These are phyloP conservation scores for Neopestalotiopsis sp. DNA, from an alignment of 2,329 filamentous ascomycete species.

Conservation along the genomic window DNA sequence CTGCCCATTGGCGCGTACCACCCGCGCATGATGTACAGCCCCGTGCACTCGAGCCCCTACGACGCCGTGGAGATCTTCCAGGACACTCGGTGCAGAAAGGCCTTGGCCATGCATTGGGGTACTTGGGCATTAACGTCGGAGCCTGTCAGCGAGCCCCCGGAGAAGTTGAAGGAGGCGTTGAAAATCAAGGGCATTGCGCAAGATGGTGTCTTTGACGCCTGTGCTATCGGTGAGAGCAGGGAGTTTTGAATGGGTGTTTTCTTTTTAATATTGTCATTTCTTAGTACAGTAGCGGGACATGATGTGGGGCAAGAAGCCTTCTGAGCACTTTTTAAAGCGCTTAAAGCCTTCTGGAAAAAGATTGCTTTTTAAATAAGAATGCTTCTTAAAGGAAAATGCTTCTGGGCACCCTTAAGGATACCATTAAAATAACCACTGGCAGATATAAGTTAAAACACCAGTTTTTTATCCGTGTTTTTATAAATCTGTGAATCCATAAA, in stretches of 20 bases:
- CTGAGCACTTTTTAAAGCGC: too few species aligned
- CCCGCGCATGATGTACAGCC: constrained; percentile 73
- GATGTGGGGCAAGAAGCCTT: too few species aligned
- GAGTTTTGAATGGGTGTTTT: constrained; percentile 61
- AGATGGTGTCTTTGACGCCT: constrained; percentile 78
- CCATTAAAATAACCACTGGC: too few species aligned
- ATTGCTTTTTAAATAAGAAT: too few species aligned
- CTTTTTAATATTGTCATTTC: background rate
- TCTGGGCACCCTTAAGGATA: too few species aligned
- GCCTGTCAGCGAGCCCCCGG: constrained; percentile 82
- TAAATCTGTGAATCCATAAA: too few species aligned
- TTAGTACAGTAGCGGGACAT: too few species aligned
- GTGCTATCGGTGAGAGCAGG: constrained; percentile 81
- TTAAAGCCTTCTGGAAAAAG: too few species aligned
- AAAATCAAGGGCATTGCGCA: constrained; percentile 69
- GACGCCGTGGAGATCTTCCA: constrained; percentile 89
- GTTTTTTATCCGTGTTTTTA: too few species aligned
- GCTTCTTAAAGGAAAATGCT: too few species aligned
- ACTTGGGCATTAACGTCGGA: constrained; percentile 87
- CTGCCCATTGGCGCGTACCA: constrained; percentile 93
- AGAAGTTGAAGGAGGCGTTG: constrained; percentile 73
- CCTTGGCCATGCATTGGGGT: constrained; percentile 92
- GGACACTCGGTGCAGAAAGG: constrained; percentile 79
- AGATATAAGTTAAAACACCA: too few species aligned
- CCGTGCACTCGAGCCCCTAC: constrained; percentile 84